Evolutionary conservation across 495 filamentous ascomycete genomes (phyloP), one percentile per base, ranked within the genome.

Genomic region (Beverwykella pulmonaria): DNA sequence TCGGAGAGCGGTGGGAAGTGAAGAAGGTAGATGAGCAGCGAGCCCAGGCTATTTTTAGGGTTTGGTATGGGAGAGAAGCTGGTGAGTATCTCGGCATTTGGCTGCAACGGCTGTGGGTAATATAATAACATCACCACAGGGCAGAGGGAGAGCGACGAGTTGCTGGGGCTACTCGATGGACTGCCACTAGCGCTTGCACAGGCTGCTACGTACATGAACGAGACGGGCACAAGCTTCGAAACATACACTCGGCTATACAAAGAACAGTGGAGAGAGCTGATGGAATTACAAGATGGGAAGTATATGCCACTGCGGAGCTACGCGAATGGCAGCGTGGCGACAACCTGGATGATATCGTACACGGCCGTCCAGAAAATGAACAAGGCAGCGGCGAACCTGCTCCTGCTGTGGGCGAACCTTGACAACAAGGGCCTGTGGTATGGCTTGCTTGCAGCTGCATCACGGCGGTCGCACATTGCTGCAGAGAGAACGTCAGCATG

Each of bases 101-200:
- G 10, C 58, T 74, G 19, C 30, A 34, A 12, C 30, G 30, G 30
- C 30, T 48, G 23, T 23, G 48, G 59, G 32, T 61, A 27, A 10
- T 61, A 30, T 19, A 61, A 30, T 50, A 50, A 59, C 25, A 53
- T 23, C 30, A 34, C 12, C 30, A 34, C 30, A 34, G 30, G 30
- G 4, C n/a, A n/a, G n/a, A 4, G 30, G 30, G 30, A 34, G 30
- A 12, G 30, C 30, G 30, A 34, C 30, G 30, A 34, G 23, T 23
- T 53, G 12, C 12, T 63, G 53, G 41, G 27, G 23, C 32, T 20
- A 26, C 62, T 74, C 23, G 57, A 70, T 53, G 67, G 70, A 22
- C 70, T 74, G 12, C 70, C 66, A 29, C 54, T 74, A n/a, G 71
- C 70, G 36, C 58, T 74, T 50, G 53, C 70, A 19, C 60, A 67